Percentiles rank a stretch among this genome's conserved stretches.
phyloP scores from a whole-genome alignment of 345 rosid genomes.

The Populus deltoides region DNA sequence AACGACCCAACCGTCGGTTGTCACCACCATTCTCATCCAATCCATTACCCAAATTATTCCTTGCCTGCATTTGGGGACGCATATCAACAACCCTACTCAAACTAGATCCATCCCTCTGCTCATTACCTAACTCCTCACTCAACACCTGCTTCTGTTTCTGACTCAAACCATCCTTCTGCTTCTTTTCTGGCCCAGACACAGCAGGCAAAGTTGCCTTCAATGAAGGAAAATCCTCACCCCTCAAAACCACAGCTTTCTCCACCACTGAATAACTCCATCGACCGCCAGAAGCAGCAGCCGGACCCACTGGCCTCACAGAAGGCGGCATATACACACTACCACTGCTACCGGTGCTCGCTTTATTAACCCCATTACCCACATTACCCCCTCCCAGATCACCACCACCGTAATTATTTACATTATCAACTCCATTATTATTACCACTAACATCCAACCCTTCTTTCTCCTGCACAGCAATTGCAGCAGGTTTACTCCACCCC shows the following conservation, averaged over 20 bases:
- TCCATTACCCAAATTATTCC: constrained; percentile 30
- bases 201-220: constrained; percentile 70
- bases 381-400: constrained; percentile 36
- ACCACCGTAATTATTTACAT: constrained; percentile 12
- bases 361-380: constrained; percentile 45
- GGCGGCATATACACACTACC: constrained; percentile 49
- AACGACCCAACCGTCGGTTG: constrained; percentile 34
- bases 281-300: constrained; percentile 32
- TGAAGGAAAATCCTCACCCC: constrained; percentile 96
- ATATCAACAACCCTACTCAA: constrained; percentile 47
- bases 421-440: constrained; percentile 17
- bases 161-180: constrained; percentile 66
- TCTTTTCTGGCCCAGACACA: constrained; percentile 49
- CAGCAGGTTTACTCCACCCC: constrained; percentile 87
- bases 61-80: constrained; percentile 60
- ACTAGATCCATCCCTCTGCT: constrained; percentile 35
- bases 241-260: constrained; percentile 67
- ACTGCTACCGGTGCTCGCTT: constrained; percentile 33
- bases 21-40: constrained; percentile 40
- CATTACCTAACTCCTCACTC: constrained; percentile 43
- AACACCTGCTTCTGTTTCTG: constrained; percentile 60
- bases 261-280: constrained; percentile 22
- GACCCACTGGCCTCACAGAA: constrained; percentile 37
- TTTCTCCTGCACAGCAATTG: constrained; percentile 53
- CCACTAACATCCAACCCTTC: constrained; percentile 31